Conservation (phyloP, 345 rosid species). For the Eucalyptus fibrosa region DNA sequence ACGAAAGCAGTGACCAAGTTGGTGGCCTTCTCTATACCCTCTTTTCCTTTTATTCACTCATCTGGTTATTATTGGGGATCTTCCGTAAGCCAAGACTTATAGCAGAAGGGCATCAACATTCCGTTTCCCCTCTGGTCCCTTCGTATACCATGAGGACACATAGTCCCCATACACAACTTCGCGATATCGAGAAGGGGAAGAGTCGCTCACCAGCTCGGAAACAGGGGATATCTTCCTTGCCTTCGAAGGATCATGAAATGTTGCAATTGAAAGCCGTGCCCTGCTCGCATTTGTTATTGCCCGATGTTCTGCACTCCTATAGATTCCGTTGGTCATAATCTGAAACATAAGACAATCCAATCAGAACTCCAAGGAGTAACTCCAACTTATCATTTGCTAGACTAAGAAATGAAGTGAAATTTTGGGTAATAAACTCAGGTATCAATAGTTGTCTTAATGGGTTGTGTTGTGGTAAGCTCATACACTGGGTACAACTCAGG, state of each 20-base stretch:
- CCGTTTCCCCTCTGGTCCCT: conserved; percentile 75
- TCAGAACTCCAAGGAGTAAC: not conserved
- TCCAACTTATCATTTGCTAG: not conserved
- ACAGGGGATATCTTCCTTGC: conserved; percentile 43
- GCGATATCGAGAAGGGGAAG: conserved; percentile 26
- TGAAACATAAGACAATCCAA: conserved; percentile 7
- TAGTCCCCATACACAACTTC: conserved; percentile 52
- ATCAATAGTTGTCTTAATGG: not conserved
- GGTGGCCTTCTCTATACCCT: not conserved
- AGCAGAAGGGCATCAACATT: conserved; percentile 53
- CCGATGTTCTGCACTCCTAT: conserved; percentile 57
- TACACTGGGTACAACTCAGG: not conserved
- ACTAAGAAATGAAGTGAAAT: not conserved
- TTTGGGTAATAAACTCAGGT: not conserved
- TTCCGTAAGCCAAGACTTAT: not conserved
- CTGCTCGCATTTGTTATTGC: conserved; percentile 52
- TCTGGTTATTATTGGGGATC: not conserved
- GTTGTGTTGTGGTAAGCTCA: not conserved
- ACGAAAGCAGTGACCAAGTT: not conserved
- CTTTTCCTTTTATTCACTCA: not conserved
- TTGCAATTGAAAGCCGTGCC: conserved; percentile 64
- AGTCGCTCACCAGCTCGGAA: conserved; percentile 20
- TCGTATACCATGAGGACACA: conserved; percentile 69
- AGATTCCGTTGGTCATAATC: conserved; percentile 75
- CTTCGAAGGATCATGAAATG: conserved; percentile 88